Evolutionary conservation across 2,329 filamentous ascomycete species (phyloP).

Genomic region (Venturia aucupariae): DNA sequence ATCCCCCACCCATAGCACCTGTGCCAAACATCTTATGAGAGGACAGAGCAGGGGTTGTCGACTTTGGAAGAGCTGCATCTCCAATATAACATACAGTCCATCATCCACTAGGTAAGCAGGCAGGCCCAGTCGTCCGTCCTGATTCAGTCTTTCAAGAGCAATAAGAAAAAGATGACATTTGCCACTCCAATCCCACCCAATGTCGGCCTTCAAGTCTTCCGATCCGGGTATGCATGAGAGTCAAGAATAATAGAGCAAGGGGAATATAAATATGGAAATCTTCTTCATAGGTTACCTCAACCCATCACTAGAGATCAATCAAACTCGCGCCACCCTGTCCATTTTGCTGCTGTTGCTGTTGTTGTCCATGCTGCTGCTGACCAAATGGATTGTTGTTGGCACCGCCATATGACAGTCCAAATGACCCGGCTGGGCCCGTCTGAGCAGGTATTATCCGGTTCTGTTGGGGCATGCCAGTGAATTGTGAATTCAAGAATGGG

Average conservation of each 20-base stretch:
- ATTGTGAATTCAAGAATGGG: conserved; percentile 78
- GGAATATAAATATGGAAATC: conserved; percentile 1
- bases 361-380: conserved; percentile 35
- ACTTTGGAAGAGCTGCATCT: neutral
- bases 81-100: neutral
- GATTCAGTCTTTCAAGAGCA: neutral
- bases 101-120: neutral
- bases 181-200: neutral
- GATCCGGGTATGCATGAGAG: neutral
- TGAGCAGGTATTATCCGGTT: conserved; percentile 39
- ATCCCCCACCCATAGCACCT: neutral
- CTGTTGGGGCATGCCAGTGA: conserved; percentile 54
- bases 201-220: neutral
- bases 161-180: neutral
- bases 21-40: neutral
- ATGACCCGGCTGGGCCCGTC: conserved; percentile 41
- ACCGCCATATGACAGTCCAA: conserved; percentile 34
- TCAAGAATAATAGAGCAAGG: conserved; percentile 9
- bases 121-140: neutral
- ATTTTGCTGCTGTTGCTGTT: conserved; percentile 23
- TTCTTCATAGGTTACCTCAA: conserved; percentile 2
- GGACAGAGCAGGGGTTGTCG: neutral
- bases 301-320: conserved; percentile 45
- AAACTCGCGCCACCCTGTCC: conserved; percentile 41
- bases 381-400: conserved; percentile 49